A percentile compares a stretch with the other conserved stretches of the same genome.
These are phyloP conservation scores for Cordyceps farinosa DNA, from an alignment of 2,329 filamentous ascomycete genomes.

Conservation along the genomic window DNA sequence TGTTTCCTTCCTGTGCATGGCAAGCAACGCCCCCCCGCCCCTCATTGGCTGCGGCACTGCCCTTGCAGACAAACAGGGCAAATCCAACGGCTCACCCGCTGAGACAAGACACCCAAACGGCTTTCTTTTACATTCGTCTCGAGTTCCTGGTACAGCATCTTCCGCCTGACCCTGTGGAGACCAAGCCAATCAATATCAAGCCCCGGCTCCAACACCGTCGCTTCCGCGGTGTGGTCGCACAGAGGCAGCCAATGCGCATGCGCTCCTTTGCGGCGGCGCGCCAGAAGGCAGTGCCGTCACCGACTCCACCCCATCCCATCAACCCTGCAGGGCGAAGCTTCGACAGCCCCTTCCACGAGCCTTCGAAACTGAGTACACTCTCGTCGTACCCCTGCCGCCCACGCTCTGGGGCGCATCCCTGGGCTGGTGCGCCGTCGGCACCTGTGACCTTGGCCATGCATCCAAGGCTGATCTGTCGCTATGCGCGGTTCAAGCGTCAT, in stretches of 20 bases:
- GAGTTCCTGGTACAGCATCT: constrained; percentile 1
- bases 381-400: constrained; percentile 1
- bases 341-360: constrained; percentile 9
- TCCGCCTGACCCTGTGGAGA: constrained; percentile 9
- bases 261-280: background rate
- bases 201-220: constrained; percentile 8
- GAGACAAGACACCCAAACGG: constrained; percentile 10
- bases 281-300: background rate
- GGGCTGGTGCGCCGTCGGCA: background rate
- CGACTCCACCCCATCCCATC: constrained; percentile 1
- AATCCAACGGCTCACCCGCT: constrained; percentile 9
- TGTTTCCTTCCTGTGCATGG: background rate
- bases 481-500: constrained; percentile 5
- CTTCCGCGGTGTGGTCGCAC: constrained; percentile 7
- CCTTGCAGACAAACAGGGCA: constrained; percentile 8
- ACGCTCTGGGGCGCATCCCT: background rate
- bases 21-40: background rate
- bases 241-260: background rate
- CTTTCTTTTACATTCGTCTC: background rate
- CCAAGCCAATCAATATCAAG: background rate
- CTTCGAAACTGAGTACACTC: background rate
- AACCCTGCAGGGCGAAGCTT: constrained; percentile 13
- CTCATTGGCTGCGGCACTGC: background rate
- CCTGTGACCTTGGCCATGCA: background rate
- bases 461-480: background rate